These are phyloP conservation scores for Pyrenula massariospora DNA, from an alignment of 495 filamentous ascomycete genomes.

Conservation along the genomic window DNA sequence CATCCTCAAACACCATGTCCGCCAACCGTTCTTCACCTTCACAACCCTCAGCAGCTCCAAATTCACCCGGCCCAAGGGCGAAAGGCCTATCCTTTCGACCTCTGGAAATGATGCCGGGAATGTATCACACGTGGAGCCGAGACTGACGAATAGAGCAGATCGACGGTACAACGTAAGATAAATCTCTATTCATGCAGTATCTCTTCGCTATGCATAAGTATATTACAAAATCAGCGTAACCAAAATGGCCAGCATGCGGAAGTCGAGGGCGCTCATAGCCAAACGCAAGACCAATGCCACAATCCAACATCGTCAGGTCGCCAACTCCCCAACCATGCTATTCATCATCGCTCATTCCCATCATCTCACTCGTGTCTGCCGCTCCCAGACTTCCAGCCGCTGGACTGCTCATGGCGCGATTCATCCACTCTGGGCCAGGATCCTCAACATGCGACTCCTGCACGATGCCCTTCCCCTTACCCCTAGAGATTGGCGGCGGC, in stretches of 20 bases:
- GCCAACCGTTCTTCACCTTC: too few relatives aligned
- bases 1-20: too few relatives aligned
- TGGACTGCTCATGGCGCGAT: constrained; percentile 2
- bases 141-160: too few relatives aligned
- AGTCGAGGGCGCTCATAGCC: neutral
- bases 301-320: neutral
- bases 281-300: neutral
- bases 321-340: neutral
- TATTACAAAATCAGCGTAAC: neutral
- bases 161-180: too few relatives aligned
- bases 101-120: neutral
- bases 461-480: neutral
- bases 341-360: constrained; percentile 10
- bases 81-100: neutral
- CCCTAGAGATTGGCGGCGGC: neutral
- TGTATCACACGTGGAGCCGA: neutral
- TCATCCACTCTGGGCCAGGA: neutral
- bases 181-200: too few relatives aligned
- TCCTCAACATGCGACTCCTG: neutral
- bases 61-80: too few relatives aligned
- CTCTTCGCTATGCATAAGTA: neutral
- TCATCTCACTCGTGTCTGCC: constrained; percentile 1
- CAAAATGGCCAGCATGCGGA: neutral
- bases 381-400: neutral
- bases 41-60: too few relatives aligned